Conservation (phyloP, 306 rosid species). For the Leucaena leucocephala region DNA sequence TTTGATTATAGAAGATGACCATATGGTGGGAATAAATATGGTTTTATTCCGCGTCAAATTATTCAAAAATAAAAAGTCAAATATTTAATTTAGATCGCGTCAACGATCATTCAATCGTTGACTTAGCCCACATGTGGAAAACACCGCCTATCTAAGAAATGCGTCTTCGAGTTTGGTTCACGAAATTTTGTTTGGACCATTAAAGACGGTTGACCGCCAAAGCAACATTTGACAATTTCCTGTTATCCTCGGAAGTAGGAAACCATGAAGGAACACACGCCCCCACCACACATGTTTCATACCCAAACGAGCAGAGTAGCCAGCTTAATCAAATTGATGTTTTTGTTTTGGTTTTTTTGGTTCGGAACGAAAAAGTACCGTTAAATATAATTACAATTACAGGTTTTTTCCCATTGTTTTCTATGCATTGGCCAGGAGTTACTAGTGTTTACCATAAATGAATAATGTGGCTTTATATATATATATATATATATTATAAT, state of each 20-base stretch:
- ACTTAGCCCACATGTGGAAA: conserved; percentile 10
- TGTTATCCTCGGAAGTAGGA: not conserved
- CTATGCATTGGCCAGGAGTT: too few relatives aligned
- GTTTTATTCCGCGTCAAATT: not conserved
- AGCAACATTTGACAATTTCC: not conserved
- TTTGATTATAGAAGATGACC: not conserved
- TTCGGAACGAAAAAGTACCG: too few relatives aligned
- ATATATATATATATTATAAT: too few relatives aligned
- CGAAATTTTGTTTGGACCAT: not conserved
- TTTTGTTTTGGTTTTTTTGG: too few relatives aligned
- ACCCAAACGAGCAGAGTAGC: not conserved
- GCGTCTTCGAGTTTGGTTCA: not conserved
- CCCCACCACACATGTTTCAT: not conserved
- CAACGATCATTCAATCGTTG: not conserved
- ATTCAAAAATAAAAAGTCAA: not conserved
- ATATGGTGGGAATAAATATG: not conserved
- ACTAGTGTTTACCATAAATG: too few relatives aligned
- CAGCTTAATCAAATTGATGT: too few relatives aligned
- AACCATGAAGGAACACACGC: not conserved
- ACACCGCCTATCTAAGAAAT: not conserved
- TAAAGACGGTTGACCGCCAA: not conserved
- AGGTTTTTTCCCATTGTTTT: not conserved
- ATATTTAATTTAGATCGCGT: not conserved
- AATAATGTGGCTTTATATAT: too few relatives aligned
- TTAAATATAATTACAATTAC: not conserved